Evolutionary conservation across 108 stramenopile genomes (phyloP).

Genomic region (Cylindrotheca fusiformis): DNA sequence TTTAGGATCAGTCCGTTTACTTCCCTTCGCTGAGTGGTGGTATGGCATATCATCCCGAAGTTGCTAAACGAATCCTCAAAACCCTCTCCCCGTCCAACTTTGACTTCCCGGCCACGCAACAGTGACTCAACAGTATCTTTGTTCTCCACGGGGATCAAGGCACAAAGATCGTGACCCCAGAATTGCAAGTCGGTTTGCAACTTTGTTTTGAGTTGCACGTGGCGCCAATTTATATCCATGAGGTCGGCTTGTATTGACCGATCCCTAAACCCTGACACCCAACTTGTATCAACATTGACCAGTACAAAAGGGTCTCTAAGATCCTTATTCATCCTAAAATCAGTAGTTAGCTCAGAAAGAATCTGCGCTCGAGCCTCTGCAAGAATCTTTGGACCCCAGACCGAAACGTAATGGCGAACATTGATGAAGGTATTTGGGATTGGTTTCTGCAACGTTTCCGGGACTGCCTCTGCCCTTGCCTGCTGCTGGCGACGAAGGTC

Average conservation of each 20-base stretch:
- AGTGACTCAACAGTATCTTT: conserved; percentile 30
- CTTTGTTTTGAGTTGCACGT: conserved; percentile 17
- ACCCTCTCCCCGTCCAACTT: not conserved
- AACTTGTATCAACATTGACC: conserved; percentile 33
- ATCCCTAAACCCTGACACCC: conserved; percentile 13
- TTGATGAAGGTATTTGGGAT: conserved; percentile 74
- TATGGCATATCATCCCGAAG: conserved; percentile 63
- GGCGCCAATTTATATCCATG: conserved; percentile 34
- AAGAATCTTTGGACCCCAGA: conserved; percentile 79
- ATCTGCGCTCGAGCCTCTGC: conserved; percentile 74
- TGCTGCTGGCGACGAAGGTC: conserved; percentile 37
- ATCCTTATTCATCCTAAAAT: conserved; percentile 5
- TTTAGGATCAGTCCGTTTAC: conserved; percentile 55
- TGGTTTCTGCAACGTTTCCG: conserved; percentile 22
- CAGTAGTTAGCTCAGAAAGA: conserved; percentile 49
- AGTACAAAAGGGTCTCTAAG: conserved; percentile 11
- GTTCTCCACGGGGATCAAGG: conserved; percentile 30
- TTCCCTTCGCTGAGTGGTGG: conserved; percentile 47
- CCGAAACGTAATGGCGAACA: conserved; percentile 65
- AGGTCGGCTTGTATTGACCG: conserved; percentile 10
- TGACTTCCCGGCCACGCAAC: conserved; percentile 15
- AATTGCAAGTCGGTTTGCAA: conserved; percentile 23
- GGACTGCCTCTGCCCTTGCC: conserved; percentile 9
- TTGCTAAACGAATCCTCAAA: conserved; percentile 11
- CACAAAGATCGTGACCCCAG: conserved; percentile 39